Evolutionary conservation across 495 filamentous ascomycete species (phyloP).

Genomic region (Penicillium mononematosum): DNA sequence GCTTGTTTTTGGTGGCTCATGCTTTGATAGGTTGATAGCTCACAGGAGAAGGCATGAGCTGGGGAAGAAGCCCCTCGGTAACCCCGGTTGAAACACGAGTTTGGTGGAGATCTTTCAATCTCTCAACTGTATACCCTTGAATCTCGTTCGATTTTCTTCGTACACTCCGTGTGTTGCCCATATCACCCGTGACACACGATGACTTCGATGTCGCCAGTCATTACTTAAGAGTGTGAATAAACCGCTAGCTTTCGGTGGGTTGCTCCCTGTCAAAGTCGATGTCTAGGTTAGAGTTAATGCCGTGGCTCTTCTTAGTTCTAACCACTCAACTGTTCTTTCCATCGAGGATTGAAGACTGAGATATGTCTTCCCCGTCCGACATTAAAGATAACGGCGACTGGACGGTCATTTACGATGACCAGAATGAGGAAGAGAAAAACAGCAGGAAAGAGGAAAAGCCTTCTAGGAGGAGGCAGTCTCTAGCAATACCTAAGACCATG

Average conservation of each 20-base stretch:
- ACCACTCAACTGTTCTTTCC: background rate
- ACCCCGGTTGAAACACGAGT: background rate
- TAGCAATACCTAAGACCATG: slow-evolving; percentile 23
- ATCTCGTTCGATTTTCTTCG: background rate
- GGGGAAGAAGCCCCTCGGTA: background rate
- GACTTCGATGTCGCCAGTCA: background rate
- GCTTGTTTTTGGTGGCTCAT: slow-evolving; percentile 2
- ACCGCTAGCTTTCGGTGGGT: background rate
- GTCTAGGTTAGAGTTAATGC: background rate
- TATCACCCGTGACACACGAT: background rate
- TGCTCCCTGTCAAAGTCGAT: background rate
- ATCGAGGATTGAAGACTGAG: background rate
- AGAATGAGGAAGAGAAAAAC: slow-evolving; percentile 10
- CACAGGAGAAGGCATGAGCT: slow-evolving; percentile 5
- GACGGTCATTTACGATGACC: slow-evolving; percentile 19
- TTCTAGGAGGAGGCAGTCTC: slow-evolving; percentile 7
- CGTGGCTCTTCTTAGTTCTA: background rate
- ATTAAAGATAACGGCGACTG: slow-evolving; percentile 16
- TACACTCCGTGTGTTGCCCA: background rate
- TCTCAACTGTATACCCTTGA: background rate
- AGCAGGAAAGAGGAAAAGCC: slow-evolving; percentile 11
- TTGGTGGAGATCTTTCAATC: slow-evolving; percentile 4
- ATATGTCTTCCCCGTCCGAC: slow-evolving; percentile 12
- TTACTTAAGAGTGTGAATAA: background rate
- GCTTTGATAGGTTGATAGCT: slow-evolving; percentile 4